Percentiles rank a stretch among this genome's conserved stretches.
These are phyloP conservation scores for Porcisia hertigi DNA, from an alignment of 208 protist genomes.

Conservation along the genomic window DNA sequence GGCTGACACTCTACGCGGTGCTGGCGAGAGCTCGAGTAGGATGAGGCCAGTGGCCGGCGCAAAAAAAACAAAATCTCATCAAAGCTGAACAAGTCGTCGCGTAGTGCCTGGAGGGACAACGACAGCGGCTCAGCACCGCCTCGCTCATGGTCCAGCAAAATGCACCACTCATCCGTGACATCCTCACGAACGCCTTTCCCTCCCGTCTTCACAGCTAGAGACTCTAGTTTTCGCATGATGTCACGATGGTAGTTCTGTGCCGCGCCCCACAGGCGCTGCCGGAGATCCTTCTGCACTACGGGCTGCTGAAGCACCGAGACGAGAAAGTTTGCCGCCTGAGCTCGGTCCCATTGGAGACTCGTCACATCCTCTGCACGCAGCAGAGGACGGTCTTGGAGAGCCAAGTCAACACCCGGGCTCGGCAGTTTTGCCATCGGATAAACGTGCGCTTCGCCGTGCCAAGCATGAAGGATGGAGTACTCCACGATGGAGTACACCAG, in stretches of 20 bases:
- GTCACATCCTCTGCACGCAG: slow-evolving; percentile 11
- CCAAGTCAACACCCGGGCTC: background rate
- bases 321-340: slow-evolving; percentile 16
- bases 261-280: slow-evolving; percentile 12
- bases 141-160: background rate
- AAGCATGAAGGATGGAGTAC: slow-evolving; percentile 17
- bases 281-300: slow-evolving; percentile 11
- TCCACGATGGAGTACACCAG: slow-evolving; percentile 5
- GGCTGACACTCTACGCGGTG: background rate
- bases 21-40: background rate
- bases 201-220: background rate
- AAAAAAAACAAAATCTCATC: slow-evolving; percentile 1
- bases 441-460: slow-evolving; percentile 12
- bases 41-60: background rate
- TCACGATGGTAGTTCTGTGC: slow-evolving; percentile 24
- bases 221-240: slow-evolving; percentile 2
- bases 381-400: background rate
- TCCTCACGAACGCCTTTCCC: background rate
- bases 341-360: slow-evolving; percentile 19
- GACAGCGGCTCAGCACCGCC: background rate
- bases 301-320: slow-evolving; percentile 5
- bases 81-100: slow-evolving; percentile 6
- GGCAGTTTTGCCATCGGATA: background rate
- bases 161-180: background rate
- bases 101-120: background rate